Base-by-base conservation (phyloP, 768 basidiomycete genomes). In the Boletus vinaceobasis region DNA sequence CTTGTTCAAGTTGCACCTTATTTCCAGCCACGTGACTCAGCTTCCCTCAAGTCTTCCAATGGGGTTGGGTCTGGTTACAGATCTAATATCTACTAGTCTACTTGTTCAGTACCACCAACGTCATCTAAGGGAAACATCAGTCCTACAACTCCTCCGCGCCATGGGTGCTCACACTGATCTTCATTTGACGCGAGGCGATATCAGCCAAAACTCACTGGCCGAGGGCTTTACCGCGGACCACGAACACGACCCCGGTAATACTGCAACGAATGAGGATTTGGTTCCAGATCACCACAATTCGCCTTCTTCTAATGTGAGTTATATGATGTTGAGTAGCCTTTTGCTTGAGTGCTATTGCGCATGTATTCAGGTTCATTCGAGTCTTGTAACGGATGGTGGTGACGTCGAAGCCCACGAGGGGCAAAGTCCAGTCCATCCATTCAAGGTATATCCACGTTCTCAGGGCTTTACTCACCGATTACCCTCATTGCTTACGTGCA, bases 21-120 rank as follows among this genome's bases (percentile, higher is more conserved):
- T 35, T 47, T 45, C n/a, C 7, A 13, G 26, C 35, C 63, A 65
- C 63, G 63, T 65, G 63, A 65, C 46, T 11, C 10, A 3, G 11
- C 23, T 3, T 38, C 26, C 40, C 5, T 27, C 37, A 11, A 23
- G 9, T 42, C 27, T 37, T 33, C n/a, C 13, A 2, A 8, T 7
- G 13, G 11, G 10, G 32, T 33, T 8, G 32, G 9, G 32, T 33
- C 9, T 7, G 32, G 32, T 9, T 11, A 33, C 11, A n/a, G n/a
- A 5, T 33, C 33, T 10, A 33, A 13, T 33, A 33, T 5, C 33
- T 33, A 15, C 4, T 19, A 26, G 29, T 32, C n/a, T 35, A 38
- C 44, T 33, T 44, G 38, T n/a, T 44, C 29, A 11, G 13, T 19
- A 43, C 31, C 50, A 23, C 27, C 35, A 47, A 7, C 55, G 17